These are phyloP conservation scores for Colletotrichum sp. DNA, from an alignment of 2,329 filamentous ascomycete species.

Conservation along the genomic window DNA sequence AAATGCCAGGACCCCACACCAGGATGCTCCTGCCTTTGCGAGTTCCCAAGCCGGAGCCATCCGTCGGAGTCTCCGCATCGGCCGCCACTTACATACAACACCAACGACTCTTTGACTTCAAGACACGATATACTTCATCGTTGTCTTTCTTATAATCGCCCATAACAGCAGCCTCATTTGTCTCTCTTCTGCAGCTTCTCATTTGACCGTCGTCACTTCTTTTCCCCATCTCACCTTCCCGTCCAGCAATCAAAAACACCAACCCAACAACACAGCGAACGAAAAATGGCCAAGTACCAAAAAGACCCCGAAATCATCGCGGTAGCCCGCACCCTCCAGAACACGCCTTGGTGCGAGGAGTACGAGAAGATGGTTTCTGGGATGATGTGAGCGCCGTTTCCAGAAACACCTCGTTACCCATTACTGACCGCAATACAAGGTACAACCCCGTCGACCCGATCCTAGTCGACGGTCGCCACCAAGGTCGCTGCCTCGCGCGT, in stretches of 20 bases:
- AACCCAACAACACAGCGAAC: too few species aligned
- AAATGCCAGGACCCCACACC: neutral
- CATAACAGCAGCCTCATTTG: rapidly evolving
- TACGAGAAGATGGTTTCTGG: conserved; percentile 19
- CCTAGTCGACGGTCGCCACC: conserved; percentile 50
- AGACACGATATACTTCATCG: neutral
- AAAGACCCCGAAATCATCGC: conserved; percentile 6
- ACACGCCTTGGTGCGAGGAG: conserved; percentile 6
- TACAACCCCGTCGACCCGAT: conserved; percentile 50
- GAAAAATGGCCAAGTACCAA: neutral
- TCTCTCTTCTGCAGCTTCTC: neutral
- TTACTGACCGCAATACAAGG: too few species aligned
- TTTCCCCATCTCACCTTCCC: neutral
- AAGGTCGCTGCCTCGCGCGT: conserved; percentile 52
- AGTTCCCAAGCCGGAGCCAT: too few species aligned
- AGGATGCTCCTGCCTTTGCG: neutral
- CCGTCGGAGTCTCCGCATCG: neutral
- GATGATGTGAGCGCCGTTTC: conserved; percentile 17
- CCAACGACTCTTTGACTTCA: neutral
- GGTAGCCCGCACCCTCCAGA: neutral
- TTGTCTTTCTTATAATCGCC: neutral
- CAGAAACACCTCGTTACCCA: too few species aligned
- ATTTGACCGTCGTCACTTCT: neutral
- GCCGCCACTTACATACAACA: neutral
- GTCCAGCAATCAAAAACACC: neutral